Conservation (phyloP, 306 rosid species). For the Citrullus colocynthis region DNA sequence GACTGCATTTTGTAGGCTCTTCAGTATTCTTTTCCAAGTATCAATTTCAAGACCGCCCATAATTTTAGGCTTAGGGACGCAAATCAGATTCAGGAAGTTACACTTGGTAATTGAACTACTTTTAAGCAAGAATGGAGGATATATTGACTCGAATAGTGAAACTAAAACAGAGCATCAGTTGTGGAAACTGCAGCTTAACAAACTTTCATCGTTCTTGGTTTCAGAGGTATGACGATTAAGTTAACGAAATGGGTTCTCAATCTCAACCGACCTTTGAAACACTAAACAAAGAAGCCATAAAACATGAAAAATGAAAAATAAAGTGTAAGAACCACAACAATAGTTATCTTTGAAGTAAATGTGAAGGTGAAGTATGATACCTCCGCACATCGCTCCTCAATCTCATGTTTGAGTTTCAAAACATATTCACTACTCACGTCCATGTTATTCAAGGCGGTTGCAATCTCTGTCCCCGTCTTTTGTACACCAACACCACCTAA, state of each 20-base stretch:
- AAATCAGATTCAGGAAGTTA: background rate
- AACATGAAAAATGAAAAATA: background rate
- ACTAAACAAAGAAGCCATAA: background rate
- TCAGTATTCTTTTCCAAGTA: background rate
- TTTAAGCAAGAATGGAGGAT: background rate
- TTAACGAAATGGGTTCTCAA: background rate
- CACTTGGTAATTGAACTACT: background rate
- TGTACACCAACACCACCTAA: conserved; percentile 84
- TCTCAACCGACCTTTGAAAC: background rate
- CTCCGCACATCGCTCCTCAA: conserved; percentile 92
- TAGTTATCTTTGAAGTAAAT: background rate
- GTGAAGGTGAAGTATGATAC: conserved; percentile 21
- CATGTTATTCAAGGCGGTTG: conserved; percentile 79
- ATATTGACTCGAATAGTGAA: background rate
- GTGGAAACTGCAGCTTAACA: background rate
- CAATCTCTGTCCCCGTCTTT: conserved; percentile 78
- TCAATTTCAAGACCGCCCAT: background rate
- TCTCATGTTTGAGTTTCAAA: conserved; percentile 74
- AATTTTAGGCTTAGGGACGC: background rate
- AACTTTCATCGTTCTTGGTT: background rate
- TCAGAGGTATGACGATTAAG: background rate
- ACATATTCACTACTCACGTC: conserved; percentile 86
- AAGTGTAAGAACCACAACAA: background rate
- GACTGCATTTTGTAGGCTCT: background rate
- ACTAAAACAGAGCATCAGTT: background rate